Evolutionary conservation across 768 basidiomycete genomes (phyloP).

Genomic region (Lentinula detonsa): DNA sequence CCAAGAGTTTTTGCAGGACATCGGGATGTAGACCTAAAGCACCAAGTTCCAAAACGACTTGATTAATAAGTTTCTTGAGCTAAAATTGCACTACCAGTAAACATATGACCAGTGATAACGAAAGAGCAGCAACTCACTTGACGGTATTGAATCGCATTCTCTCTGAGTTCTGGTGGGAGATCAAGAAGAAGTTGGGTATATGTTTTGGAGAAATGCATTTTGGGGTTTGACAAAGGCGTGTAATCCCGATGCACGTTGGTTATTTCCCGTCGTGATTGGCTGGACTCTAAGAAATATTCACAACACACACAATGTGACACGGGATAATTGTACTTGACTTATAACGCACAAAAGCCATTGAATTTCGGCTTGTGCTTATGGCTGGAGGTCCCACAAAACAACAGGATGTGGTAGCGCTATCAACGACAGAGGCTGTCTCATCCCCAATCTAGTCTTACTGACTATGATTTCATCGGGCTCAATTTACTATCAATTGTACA

Average conservation of each 20-base stretch:
- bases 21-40: constrained; percentile 56
- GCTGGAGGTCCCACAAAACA: too few species aligned
- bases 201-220: constrained; percentile 76
- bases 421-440: too few species aligned
- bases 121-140: constrained; percentile 38
- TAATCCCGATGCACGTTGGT: neutral
- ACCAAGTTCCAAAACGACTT: constrained; percentile 72
- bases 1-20: constrained; percentile 38
- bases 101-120: neutral
- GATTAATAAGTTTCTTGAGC: constrained; percentile 89
- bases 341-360: too few species aligned
- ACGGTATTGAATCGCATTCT: constrained; percentile 80
- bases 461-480: too few species aligned
- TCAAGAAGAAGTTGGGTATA: constrained; percentile 55
- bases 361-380: too few species aligned
- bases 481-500: too few species aligned
- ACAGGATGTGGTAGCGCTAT: too few species aligned
- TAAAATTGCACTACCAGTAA: constrained; percentile 19
- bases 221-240: neutral
- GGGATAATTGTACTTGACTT: too few species aligned
- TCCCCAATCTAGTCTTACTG: too few species aligned
- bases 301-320: too few species aligned
- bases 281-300: too few species aligned
- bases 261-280: neutral
- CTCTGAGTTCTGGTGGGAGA: constrained; percentile 71